A percentile compares a stretch with the other conserved stretches of the same genome.
Conservation (phyloP, 2,329 filamentous ascomycete species). For the Microthyrium microscopicum region DNA sequence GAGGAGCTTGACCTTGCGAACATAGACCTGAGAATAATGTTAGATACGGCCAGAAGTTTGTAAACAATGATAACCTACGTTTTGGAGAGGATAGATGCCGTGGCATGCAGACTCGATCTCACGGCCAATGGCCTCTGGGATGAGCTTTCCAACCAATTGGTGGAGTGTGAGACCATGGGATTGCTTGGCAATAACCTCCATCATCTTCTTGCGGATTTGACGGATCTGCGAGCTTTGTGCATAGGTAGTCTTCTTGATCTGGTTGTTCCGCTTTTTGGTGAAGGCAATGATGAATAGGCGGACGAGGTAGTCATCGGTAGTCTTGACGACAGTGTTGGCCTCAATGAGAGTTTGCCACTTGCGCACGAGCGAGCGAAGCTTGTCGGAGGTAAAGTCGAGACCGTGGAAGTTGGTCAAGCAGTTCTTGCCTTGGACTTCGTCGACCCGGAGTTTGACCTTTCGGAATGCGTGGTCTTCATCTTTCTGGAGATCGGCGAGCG, state of each 20-base stretch:
- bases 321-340: slow-evolving; percentile 99
- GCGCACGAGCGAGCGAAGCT: slow-evolving; percentile 95
- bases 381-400: slow-evolving; percentile 99
- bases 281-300: slow-evolving; percentile 98
- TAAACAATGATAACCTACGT: slow-evolving; percentile 68
- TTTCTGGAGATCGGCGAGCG: slow-evolving; percentile 96
- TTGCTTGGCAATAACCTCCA: slow-evolving; percentile 95
- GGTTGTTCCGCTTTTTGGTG: slow-evolving; percentile 97
- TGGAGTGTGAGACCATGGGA: slow-evolving; percentile 84
- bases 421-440: slow-evolving; percentile 99
- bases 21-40: slow-evolving; percentile 60
- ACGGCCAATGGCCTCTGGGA: slow-evolving; percentile 96
- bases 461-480: slow-evolving; percentile 99
- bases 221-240: slow-evolving; percentile 94
- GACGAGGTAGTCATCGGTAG: slow-evolving; percentile 98
- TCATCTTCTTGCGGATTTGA: slow-evolving; percentile 98
- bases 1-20: slow-evolving; percentile 99
- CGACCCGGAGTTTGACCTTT: slow-evolving; percentile 97
- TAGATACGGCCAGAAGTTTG: slow-evolving; percentile 86
- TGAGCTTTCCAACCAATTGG: slow-evolving; percentile 96
- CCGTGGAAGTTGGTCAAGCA: slow-evolving; percentile 99
- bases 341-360: slow-evolving; percentile 99
- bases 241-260: slow-evolving; percentile 99
- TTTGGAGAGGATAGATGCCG: slow-evolving; percentile 99
- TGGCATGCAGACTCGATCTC: slow-evolving; percentile 99